A percentile compares a stretch with the other conserved stretches of the same genome.
Conservation (phyloP, 2,329 filamentous ascomycete species). For the Teratosphaeria epicoccoides region DNA sequence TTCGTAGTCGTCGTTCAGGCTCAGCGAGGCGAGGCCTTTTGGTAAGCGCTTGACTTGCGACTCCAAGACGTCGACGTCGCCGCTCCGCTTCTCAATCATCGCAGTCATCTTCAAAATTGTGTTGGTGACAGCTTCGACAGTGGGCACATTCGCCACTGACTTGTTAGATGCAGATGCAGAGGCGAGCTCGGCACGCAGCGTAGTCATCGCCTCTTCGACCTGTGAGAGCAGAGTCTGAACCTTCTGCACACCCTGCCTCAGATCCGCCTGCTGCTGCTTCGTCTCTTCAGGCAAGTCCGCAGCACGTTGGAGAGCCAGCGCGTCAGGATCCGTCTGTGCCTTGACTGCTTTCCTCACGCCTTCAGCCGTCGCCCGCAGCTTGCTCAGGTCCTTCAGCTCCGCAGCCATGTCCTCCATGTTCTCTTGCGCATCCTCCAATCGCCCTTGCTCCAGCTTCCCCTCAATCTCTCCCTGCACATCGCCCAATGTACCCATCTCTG, state of each 20-base stretch:
- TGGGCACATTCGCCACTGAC: constrained; percentile 50
- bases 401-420: constrained; percentile 56
- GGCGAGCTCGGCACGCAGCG: constrained; percentile 70
- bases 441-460: constrained; percentile 54
- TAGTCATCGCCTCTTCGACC: constrained; percentile 66
- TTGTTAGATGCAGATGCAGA: constrained; percentile 28
- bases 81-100: constrained; percentile 84
- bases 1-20: constrained; percentile 22
- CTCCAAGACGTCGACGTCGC: constrained; percentile 83
- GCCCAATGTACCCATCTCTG: constrained; percentile 61
- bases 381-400: constrained; percentile 59
- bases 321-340: constrained; percentile 56
- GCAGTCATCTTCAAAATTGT: constrained; percentile 88
- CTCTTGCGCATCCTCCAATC: constrained; percentile 55
- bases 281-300: constrained; percentile 79
- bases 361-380: constrained; percentile 63
- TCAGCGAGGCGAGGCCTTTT: constrained; percentile 19
- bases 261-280: constrained; percentile 68
- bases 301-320: constrained; percentile 52
- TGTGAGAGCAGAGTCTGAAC: constrained; percentile 67
- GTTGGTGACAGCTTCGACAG: constrained; percentile 80
- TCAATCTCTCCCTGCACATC: constrained; percentile 43
- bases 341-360: constrained; percentile 69
- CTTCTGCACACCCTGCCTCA: constrained; percentile 63
- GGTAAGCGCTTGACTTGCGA: constrained; percentile 66